Conservation (phyloP, 371 early-diverging fungal species). For the Rhizopus stolonifer region DNA sequence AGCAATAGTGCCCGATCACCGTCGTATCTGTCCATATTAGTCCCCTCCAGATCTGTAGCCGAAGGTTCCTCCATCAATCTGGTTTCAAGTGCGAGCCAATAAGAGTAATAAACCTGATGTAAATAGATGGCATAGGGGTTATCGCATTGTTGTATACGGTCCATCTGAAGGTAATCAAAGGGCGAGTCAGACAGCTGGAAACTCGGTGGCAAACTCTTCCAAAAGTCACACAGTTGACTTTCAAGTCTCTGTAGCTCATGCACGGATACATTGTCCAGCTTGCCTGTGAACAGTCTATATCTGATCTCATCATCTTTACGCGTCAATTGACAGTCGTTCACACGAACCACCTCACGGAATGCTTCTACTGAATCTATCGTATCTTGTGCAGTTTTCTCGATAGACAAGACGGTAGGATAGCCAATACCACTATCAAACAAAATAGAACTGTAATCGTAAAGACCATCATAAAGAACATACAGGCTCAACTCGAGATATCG, state of each 20-base stretch:
- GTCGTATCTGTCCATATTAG: slow-evolving; percentile 30
- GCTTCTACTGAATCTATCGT: slow-evolving; percentile 11
- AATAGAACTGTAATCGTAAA: slow-evolving; percentile 22
- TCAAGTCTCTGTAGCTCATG: slow-evolving; percentile 30
- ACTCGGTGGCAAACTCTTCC: slow-evolving; percentile 28
- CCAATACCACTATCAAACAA: slow-evolving; percentile 37
- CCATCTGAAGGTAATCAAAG: slow-evolving; percentile 32
- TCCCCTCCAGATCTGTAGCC: slow-evolving; percentile 23
- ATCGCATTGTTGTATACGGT: slow-evolving; percentile 33
- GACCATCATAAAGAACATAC: slow-evolving; percentile 29
- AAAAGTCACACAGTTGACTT: slow-evolving; percentile 32
- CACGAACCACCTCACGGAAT: slow-evolving; percentile 27
- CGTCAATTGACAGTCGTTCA: slow-evolving; percentile 30
- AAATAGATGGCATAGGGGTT: slow-evolving; percentile 33
- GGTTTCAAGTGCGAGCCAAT: slow-evolving; percentile 36
- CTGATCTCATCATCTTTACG: slow-evolving; percentile 19
- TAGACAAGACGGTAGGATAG: slow-evolving; percentile 26
- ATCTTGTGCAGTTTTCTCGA: slow-evolving; percentile 15
- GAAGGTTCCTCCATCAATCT: slow-evolving; percentile 37
- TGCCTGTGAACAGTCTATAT: slow-evolving; percentile 30
- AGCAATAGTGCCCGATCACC: slow-evolving; percentile 39
- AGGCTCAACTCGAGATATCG: slow-evolving; percentile 33
- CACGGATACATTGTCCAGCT: slow-evolving; percentile 16
- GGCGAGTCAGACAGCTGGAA: slow-evolving; percentile 31
- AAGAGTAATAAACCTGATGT: slow-evolving; percentile 33